These are phyloP conservation scores for Suillus subaureus DNA, from an alignment of 768 basidiomycete genomes.

Conservation along the genomic window DNA sequence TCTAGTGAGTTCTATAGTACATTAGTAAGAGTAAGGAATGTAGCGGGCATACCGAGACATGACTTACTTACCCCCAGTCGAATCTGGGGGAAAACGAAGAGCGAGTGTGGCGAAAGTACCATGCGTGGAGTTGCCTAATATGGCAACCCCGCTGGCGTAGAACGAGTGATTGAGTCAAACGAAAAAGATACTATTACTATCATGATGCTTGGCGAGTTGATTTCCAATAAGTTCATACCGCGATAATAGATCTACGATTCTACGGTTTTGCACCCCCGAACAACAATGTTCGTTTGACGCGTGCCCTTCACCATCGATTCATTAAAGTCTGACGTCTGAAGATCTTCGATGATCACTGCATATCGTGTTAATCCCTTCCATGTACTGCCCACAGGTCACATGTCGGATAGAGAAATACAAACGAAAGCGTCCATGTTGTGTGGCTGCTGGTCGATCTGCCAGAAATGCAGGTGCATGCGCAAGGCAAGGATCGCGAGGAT, in stretches of 20 bases:
- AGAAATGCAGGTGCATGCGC: constrained; percentile 3
- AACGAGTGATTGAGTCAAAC: too few relatives aligned
- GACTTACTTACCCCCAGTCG: too few relatives aligned
- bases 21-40: too few relatives aligned
- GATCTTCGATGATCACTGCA: not conserved
- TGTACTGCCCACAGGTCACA: not conserved
- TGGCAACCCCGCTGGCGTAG: too few relatives aligned
- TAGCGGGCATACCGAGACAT: too few relatives aligned
- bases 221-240: too few relatives aligned
- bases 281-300: not conserved
- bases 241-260: not conserved
- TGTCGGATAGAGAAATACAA: not conserved
- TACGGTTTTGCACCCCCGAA: not conserved
- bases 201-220: too few relatives aligned
- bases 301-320: not conserved
- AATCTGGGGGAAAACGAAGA: too few relatives aligned
- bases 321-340: not conserved
- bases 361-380: not conserved
- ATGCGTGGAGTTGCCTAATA: too few relatives aligned
- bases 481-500: not conserved
- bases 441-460: not conserved
- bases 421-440: not conserved
- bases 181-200: too few relatives aligned
- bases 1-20: too few relatives aligned
- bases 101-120: too few relatives aligned